A percentile compares a stretch with the other conserved stretches of the same genome.
Evolutionary conservation across 1,284 basidiomycete species (phyloP).

Genomic region (Trichosporon faecale): DNA sequence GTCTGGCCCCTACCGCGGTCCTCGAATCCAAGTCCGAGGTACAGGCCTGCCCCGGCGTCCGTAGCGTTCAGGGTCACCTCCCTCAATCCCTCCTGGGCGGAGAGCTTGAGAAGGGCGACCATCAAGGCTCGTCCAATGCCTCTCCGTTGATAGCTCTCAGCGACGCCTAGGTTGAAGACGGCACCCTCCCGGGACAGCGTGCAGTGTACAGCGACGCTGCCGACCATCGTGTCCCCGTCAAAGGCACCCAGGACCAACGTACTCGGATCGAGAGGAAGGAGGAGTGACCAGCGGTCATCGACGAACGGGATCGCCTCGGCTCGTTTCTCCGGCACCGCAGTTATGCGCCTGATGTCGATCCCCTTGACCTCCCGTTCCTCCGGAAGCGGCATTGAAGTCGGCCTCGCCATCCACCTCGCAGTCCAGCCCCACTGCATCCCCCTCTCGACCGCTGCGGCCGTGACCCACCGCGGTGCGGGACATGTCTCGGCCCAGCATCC

Average conservation of each 20-base stretch:
- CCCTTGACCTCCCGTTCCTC: neutral
- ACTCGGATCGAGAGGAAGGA: neutral
- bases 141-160: neutral
- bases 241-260: constrained; percentile 1
- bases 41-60: neutral
- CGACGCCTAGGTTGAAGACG: neutral
- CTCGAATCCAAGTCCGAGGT: neutral
- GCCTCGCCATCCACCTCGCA: neutral
- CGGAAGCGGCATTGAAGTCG: neutral
- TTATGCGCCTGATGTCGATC: neutral
- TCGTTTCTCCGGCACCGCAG: neutral
- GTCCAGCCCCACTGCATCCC: constrained; percentile 14
- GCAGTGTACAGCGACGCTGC: neutral
- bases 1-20: constrained; percentile 4
- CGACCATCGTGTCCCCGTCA: neutral
- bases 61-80: constrained; percentile 1
- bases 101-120: neutral
- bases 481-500: neutral
- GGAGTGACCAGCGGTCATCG: neutral
- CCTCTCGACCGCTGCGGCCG: neutral
- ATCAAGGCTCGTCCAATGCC: neutral
- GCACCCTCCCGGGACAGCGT: neutral
- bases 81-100: neutral
- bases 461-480: constrained; percentile 1
- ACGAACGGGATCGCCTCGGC: neutral